phyloP scores from a whole-genome alignment of 2,329 filamentous ascomycete species.

The Dactylellina leptospora region DNA sequence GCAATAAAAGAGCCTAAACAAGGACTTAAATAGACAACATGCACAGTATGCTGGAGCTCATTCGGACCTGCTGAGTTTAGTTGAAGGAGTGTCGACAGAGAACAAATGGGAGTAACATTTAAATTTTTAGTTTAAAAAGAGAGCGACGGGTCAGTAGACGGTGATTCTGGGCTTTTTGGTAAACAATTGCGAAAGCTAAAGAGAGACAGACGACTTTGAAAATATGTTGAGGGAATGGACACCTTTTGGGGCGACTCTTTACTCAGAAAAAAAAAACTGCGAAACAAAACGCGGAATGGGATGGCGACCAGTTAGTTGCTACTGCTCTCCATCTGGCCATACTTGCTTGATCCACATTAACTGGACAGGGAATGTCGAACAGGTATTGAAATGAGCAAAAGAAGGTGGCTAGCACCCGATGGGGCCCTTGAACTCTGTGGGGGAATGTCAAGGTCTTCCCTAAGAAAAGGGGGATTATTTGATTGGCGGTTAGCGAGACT shows the following conservation, averaged over 20 bases:
- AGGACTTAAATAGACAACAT: slow-evolving; percentile 19
- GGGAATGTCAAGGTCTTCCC: slow-evolving; percentile 48
- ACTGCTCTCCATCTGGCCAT: slow-evolving; percentile 21
- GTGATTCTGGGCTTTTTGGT: not conserved
- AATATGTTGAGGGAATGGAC: slow-evolving; percentile 21
- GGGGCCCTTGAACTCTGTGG: slow-evolving; percentile 32
- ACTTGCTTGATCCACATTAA: slow-evolving; percentile 37
- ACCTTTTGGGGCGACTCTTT: slow-evolving; percentile 32
- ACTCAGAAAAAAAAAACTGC: slow-evolving; percentile 13
- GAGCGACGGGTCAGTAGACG: slow-evolving; percentile 18
- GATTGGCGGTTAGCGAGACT: slow-evolving; percentile 47
- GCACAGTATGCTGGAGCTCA: slow-evolving; percentile 7
- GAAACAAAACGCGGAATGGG: slow-evolving; percentile 28
- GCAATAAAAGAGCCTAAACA: slow-evolving; percentile 45
- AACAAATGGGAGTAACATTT: too few species aligned
- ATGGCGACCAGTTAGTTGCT: slow-evolving; percentile 24
- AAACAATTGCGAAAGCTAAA: slow-evolving; percentile 27
- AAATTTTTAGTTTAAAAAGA: slow-evolving; percentile 19
- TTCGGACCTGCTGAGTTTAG: slow-evolving; percentile 47
- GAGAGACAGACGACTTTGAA: too few species aligned
- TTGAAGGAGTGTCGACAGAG: too few species aligned
- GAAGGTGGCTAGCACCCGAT: slow-evolving; percentile 32
- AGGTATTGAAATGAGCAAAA: slow-evolving; percentile 38
- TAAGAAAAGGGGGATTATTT: slow-evolving; percentile 50
- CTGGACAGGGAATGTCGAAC: slow-evolving; percentile 47